Evolutionary conservation across 768 basidiomycete species (phyloP), one percentile per base, ranked within the genome.

Genomic region (Pisolithus orientalis): DNA sequence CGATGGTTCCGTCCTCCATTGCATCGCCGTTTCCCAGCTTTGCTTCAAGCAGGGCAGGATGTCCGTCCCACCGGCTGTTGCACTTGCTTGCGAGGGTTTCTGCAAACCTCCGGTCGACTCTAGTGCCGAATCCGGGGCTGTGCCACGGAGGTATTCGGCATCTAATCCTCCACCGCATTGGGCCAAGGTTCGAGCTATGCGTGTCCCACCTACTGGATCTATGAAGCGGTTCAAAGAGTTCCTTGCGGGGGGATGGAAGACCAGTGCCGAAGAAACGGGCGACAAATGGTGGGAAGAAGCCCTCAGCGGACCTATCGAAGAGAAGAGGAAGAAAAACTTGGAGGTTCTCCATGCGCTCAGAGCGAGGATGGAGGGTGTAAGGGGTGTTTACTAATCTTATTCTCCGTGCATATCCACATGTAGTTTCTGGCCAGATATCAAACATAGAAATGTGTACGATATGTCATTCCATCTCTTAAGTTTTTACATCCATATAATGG

Each of bases 1-100:
- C 0, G 84, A 85, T 55, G 84, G 82, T 40, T 76, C 77, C 1
- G 69, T 70, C 31, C 64, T 86, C 6, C 79, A 90, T 64, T 85
- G 85, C 53, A 62, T 89, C 54, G 72, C 77, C 46, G 68, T 90
- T 51, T 81, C 82, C 27, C 80, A 79, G 49, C 52, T 79, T 24
- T 87, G 84, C 61, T 87, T 82, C 75, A 90, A 90, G 64, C 61
- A 76, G 24, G 83, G 81, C 0, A 77, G 87, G 1, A 83, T 90
- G 54, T 89, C 85, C 17, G 75, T 88, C 50, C 87, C 87, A 2
- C 88, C 88, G 11, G 73, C 74, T 3, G 53, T 90, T 54, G 77
- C 78, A 10, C 65, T 88, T 31, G 84, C 80, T 1, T 57, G 70
- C 1, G 81, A 84, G 53, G 88, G 88, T 0, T 80, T 84, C 57